Evolutionary conservation across 2,329 filamentous ascomycete species (phyloP), one percentile per base, ranked within the genome.

Genomic region (Clonostachys sp.): DNA sequence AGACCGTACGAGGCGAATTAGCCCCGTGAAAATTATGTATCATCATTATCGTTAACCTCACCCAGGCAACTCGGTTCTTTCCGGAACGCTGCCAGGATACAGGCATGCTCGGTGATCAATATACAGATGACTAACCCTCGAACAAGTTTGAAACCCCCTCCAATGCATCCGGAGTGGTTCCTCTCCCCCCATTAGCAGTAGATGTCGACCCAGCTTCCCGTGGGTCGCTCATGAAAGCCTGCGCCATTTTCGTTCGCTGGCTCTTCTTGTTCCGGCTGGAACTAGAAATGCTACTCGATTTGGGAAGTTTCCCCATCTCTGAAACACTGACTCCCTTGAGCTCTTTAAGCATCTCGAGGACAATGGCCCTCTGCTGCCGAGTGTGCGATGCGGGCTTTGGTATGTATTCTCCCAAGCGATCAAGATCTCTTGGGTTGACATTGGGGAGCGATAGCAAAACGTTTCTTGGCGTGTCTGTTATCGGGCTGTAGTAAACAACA

Each of bases 311-410:
- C 24, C 94, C 94, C 73, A 94, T 87, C 67, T 99, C 94, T 8
- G 91, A 89, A 48, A 99, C 89, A 57, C 91, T 92, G 6, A 97
- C 85, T 1, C 94, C 94, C 55, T 95, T 84, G 7, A 99, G 77
- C 41, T 91, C 86, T 56, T 91, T 88, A 18, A 99, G 73, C 14
- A 99, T 71, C 52, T 96, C 89, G 9, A 99, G 71, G 14, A 99
- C 83, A 20, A 95, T 71, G 2, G 84, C 86, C 17, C 92, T 77
- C 66, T 96, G 91, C 57, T 88, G 83, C 5, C 91, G 79, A n/a
- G 84, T 80, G 45, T 82, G 80, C 14, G 79, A 73, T 2, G 70
- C 70, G 4, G 80, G 77, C 34, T 77, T 77, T 34, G 78, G 70
- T 43, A 89, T 74, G 45, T 81, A 79, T 1, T 75, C 70, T 49